phyloP scores from a whole-genome alignment of 1,284 basidiomycete species.

The Sanghuangporus sanghuang region DNA sequence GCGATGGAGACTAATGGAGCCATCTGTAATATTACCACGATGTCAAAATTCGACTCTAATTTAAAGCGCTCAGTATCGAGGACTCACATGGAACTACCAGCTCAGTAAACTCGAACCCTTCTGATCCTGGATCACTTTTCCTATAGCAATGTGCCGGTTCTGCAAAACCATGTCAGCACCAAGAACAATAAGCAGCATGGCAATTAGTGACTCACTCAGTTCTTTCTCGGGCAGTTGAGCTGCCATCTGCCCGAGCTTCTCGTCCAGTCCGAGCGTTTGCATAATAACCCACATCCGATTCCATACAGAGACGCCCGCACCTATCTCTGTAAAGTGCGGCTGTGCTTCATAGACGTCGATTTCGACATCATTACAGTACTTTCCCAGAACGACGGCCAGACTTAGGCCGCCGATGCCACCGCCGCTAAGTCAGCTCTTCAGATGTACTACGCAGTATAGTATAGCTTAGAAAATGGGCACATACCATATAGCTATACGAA shows the following conservation, averaged over 20 bases:
- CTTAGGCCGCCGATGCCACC: conserved; percentile 35
- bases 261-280: conserved; percentile 30
- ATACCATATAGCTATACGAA: conserved; percentile 12
- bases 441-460: background rate
- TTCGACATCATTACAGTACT: conserved; percentile 24
- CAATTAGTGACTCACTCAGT: conserved; percentile 9
- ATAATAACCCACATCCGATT: conserved; percentile 34
- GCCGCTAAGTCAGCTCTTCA: conserved; percentile 24
- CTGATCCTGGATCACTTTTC: conserved; percentile 24
- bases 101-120: conserved; percentile 25
- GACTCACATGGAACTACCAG: conserved; percentile 27
- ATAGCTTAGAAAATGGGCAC: background rate
- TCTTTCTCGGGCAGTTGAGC: conserved; percentile 17
- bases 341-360: conserved; percentile 34
- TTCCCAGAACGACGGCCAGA: conserved; percentile 31
- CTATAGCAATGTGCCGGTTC: conserved; percentile 20
- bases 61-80: background rate
- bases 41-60: background rate
- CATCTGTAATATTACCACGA: conserved; percentile 21
- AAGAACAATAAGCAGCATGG: conserved; percentile 10
- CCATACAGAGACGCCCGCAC: conserved; percentile 35
- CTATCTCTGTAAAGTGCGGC: conserved; percentile 31
- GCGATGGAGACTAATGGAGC: conserved; percentile 28
- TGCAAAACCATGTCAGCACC: conserved; percentile 7
- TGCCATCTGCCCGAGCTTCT: conserved; percentile 25